Base-by-base conservation (phyloP, 2,329 filamentous ascomycete species). In the Colletotrichum sp. region DNA sequence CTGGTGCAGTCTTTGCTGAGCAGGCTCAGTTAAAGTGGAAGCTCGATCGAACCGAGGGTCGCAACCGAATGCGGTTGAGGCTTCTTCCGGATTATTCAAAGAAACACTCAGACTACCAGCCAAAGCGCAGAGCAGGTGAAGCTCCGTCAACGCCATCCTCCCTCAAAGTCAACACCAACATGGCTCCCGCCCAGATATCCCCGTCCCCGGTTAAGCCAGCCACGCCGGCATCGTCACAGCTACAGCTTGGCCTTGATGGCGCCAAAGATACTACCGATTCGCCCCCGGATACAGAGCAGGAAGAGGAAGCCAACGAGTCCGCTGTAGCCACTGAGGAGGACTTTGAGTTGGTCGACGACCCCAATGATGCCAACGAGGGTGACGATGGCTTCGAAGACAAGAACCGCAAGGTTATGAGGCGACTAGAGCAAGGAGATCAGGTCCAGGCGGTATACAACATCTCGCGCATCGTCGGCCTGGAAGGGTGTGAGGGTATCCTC, bases 381-480 rank as follows among this genome's bases (percentile, higher is more conserved):
- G 91, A 93, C 16, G 92, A 94, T 78, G 93, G 93, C 2, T 97
- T 97, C 77, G 97, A 99, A 84, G 97, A 99, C 84, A 98, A 98
- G 87, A 98, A 99, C 81, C 92, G 97, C 60, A 98, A 98, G 84
- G 96, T 99, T 60, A 97, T 98, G 95, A 92, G 97, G 67, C 96
- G 95, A 77, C 89, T 99, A 13, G 94, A 98, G 79, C 94, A 94
- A 15, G 96, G 96, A 7, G 97, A 99, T 80, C 92, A 96, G 71
- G 96, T 99, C 3, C 95, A 98, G 82, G 94, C 95, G 72, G 95
- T 98, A 2, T 98, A 95, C 88, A 99, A 99, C 80, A 93, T 98
- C 66, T 98, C 97, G 18, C 93, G 97, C 13, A 96, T 99, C 70
- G 93, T 98, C 36, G 97, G 97, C 12, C 89, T 99, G 6, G 97